Base-by-base conservation (phyloP, 2,329 filamentous ascomycete species). In the Colletotrichum sublineola region DNA sequence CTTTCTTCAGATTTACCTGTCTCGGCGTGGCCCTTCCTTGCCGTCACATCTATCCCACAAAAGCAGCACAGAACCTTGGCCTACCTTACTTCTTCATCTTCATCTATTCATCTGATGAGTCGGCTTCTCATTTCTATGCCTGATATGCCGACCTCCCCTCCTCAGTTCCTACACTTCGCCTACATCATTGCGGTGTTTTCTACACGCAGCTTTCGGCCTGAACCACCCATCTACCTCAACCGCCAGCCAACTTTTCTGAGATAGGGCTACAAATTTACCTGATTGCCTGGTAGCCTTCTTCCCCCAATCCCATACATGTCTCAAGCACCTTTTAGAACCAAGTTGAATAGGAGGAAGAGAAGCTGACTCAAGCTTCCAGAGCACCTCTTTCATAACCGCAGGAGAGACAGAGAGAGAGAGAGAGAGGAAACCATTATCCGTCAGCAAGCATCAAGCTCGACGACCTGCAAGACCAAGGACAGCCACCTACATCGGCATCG, bases 171-270 rank as follows among this genome's bases (percentile, higher is more conserved):
- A 31, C 46, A 20, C 61, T 40, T 40, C 33, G 18, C 61, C 33
- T 50, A 50, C 46, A 24, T 52, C 31, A 18, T 24, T n/a, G 38
- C 11, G 18, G 61, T 14, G 42, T 4, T 50, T n/a, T 40, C 33
- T 53, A 6, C 33, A 33, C 46, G 29, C 61, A 53, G 33, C 38
- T 31, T 52, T 42, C 24, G 20, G 42, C 60, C 38, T 46, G 40
- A 29, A 38, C 60, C 52, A 33, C 33, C 24, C 52, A 36, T 8
- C 33, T 11, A 40, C 61, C n/a, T 50, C 61, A 52, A 63, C 52
- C 11, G 7, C 44, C 60, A 36, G 7, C 44, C 60, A 36, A 46
- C 65, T 53, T 69, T 31, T 38, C 58, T 58, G 57, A 68, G 46
- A 52, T 63, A 57, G 44, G 24, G 44, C 44, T 52, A 8, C 33